Conservation (phyloP, 805 yeast species). For the Yamadazyma tumulicola region DNA sequence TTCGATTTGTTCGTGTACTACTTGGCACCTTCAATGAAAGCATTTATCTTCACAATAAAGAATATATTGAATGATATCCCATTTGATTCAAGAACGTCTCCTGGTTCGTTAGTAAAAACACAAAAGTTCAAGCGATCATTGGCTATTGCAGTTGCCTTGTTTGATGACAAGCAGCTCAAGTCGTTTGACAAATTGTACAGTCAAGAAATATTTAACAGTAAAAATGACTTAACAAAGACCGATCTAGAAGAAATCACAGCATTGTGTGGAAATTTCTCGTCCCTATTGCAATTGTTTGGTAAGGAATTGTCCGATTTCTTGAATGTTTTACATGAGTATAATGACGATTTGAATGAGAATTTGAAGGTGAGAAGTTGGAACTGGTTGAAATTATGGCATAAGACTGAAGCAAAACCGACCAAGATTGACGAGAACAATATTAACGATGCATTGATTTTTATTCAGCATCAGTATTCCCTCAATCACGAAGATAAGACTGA, state of each 20-base stretch:
- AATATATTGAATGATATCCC: conserved; percentile 60
- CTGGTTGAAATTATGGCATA: conserved; percentile 55
- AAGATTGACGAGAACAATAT: conserved; percentile 15
- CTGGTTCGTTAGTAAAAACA: conserved; percentile 34
- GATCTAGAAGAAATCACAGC: conserved; percentile 83
- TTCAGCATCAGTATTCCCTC: conserved; percentile 23
- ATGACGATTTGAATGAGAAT: conserved; percentile 13
- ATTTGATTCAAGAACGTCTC: conserved; percentile 35
- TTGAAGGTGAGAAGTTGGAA: conserved; percentile 37
- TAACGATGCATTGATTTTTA: conserved; percentile 31
- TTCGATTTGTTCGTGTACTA: conserved; percentile 65
- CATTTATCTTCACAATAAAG: conserved; percentile 60
- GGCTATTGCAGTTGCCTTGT: conserved; percentile 50
- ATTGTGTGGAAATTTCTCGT: conserved; percentile 75
- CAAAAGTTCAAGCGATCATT: conserved; percentile 46
- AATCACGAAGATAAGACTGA: conserved; percentile 5
- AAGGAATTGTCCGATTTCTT: conserved; percentile 52
- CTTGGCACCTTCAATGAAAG: conserved; percentile 69
- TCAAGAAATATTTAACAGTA: conserved; percentile 45
- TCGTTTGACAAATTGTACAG: conserved; percentile 59
- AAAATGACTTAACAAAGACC: conserved; percentile 37
- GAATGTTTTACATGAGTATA: conserved; percentile 38
- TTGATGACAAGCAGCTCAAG: conserved; percentile 50
- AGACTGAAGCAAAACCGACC: not conserved
- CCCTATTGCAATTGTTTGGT: conserved; percentile 60